Evolutionary conservation across 306 rosid species (phyloP).

Genomic region (Rosa chinensis): DNA sequence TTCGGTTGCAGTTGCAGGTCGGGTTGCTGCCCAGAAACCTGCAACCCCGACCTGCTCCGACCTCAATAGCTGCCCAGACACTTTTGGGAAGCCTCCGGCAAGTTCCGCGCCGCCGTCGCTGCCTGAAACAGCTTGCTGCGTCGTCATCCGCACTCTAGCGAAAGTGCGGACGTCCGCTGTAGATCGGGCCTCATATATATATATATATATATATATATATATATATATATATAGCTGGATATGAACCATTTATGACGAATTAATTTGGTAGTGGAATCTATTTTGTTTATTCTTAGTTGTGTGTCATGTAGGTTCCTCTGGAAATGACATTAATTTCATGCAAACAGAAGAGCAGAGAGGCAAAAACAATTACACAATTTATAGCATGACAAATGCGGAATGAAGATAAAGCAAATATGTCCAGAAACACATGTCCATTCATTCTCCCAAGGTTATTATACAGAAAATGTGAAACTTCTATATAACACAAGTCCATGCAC

Average conservation of each 20-base stretch:
- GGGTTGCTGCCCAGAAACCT: no score
- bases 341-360: background rate
- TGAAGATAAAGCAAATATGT: background rate
- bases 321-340: background rate
- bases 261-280: background rate
- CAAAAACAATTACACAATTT: background rate
- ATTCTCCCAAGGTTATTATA: slow-evolving; percentile 12
- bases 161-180: no score
- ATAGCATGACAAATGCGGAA: background rate
- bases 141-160: no score
- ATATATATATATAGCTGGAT: no score
- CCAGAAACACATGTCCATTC: background rate
- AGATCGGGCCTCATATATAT: no score
- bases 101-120: no score
- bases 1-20: no score
- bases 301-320: background rate
- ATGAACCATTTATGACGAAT: background rate
- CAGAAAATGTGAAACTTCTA: slow-evolving; percentile 3
- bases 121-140: no score
- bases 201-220: no score
- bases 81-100: no score
- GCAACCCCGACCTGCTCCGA: no score
- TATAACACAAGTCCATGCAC: slow-evolving; percentile 13
- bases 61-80: no score
- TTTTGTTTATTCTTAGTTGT: background rate